Evolutionary conservation across 2,329 filamentous ascomycete species (phyloP).

Genomic region (Thielaviopsis cerberus): DNA sequence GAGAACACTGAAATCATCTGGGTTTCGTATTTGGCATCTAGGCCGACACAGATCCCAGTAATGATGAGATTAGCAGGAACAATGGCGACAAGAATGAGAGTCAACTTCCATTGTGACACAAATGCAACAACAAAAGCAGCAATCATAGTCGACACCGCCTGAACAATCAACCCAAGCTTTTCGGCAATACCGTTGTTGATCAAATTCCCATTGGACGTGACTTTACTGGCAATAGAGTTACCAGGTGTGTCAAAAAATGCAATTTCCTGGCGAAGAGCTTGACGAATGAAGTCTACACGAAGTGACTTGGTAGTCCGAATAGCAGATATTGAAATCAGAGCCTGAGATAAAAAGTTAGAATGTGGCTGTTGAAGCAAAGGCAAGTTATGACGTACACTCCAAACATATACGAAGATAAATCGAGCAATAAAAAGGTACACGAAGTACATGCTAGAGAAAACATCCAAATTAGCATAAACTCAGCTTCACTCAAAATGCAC

Average conservation of each 20-base stretch:
- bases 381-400: constrained; percentile 24
- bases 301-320: constrained; percentile 21
- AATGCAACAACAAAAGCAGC: constrained; percentile 24
- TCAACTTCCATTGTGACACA: constrained; percentile 24
- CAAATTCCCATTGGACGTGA: constrained; percentile 29
- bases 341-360: constrained; percentile 14
- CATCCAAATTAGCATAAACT: neutral
- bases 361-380: neutral
- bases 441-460: constrained; percentile 24
- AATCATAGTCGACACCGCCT: constrained; percentile 23
- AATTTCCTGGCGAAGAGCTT: constrained; percentile 30
- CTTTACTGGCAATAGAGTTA: constrained; percentile 26
- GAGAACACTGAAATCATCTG: constrained; percentile 26
- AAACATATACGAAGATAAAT: constrained; percentile 34
- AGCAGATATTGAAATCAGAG: constrained; percentile 22
- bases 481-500: neutral
- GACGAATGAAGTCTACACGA: constrained; percentile 22
- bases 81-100: constrained; percentile 26
- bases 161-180: constrained; percentile 25
- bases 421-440: constrained; percentile 39
- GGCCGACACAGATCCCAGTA: constrained; percentile 20
- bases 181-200: constrained; percentile 28
- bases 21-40: constrained; percentile 26
- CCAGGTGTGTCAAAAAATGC: constrained; percentile 32
- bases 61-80: constrained; percentile 26